A percentile compares a stretch with the other conserved stretches of the same genome.
Conservation (phyloP, 73 alveolate genomes). For the Tetrahymena elliotti region DNA sequence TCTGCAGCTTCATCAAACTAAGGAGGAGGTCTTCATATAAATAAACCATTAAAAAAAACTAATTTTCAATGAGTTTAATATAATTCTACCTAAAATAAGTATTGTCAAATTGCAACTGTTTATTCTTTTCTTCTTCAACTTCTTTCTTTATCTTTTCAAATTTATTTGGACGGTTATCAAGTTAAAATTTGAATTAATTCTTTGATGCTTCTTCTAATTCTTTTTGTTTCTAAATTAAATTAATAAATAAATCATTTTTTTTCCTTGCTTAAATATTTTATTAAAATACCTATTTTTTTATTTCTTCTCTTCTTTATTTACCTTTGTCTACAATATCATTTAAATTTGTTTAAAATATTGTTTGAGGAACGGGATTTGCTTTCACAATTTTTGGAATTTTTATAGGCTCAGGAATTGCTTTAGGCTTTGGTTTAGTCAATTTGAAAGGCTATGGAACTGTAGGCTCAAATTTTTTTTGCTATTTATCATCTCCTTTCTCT, state of each 20-base stretch:
- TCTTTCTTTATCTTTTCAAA: conserved; percentile 58
- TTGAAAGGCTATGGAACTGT: conserved; percentile 86
- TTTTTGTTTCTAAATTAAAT: background rate
- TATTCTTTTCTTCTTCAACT: conserved; percentile 53
- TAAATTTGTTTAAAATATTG: conserved; percentile 64
- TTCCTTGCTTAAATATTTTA: conserved; percentile 32
- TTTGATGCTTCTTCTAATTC: background rate
- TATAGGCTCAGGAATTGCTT: conserved; percentile 80
- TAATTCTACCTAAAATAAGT: background rate
- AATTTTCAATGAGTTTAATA: background rate
- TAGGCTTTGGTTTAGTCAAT: conserved; percentile 85
- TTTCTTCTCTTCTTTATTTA: conserved; percentile 54
- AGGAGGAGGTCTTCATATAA: conserved; percentile 32
- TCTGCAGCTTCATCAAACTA: conserved; percentile 74
- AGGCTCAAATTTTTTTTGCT: conserved; percentile 10
- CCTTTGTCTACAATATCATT: conserved; percentile 66
- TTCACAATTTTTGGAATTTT: conserved; percentile 61
- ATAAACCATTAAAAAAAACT: background rate
- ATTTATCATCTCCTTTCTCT: conserved; percentile 44
- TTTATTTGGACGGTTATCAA: conserved; percentile 68
- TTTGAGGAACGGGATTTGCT: conserved; percentile 80
- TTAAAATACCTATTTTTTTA: conserved; percentile 53
- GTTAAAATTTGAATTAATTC: conserved; percentile 60
- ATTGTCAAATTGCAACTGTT: conserved; percentile 58
- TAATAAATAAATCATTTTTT: background rate